Evolutionary conservation across 495 filamentous ascomycete species (phyloP).

Genomic region (Sporormia fimetaria): DNA sequence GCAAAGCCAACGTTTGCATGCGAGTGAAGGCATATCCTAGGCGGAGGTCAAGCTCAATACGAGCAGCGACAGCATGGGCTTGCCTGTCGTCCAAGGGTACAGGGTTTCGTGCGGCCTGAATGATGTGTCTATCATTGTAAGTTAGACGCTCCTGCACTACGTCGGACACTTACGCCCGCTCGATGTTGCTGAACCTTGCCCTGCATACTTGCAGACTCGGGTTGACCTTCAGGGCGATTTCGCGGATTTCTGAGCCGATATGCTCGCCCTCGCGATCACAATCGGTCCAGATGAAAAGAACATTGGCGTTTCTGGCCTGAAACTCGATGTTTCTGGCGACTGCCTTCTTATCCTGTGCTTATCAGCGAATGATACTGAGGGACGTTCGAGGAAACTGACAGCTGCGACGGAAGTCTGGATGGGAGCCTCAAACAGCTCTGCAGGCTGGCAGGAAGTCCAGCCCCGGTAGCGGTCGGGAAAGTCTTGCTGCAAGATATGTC

Average conservation of each 20-base stretch:
- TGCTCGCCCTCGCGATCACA: slow-evolving; percentile 97
- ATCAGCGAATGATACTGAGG: slow-evolving; percentile 2
- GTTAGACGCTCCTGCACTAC: too few relatives aligned
- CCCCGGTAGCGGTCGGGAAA: slow-evolving; percentile 58
- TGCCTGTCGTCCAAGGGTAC: slow-evolving; percentile 72
- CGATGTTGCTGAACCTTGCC: slow-evolving; percentile 90
- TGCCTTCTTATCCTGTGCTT: slow-evolving; percentile 55
- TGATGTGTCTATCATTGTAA: slow-evolving; percentile 52
- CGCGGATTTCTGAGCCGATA: slow-evolving; percentile 85
- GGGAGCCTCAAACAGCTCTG: slow-evolving; percentile 69
- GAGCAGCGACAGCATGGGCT: slow-evolving; percentile 74
- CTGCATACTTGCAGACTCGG: slow-evolving; percentile 63
- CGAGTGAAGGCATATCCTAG: slow-evolving; percentile 88
- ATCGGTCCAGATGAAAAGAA: slow-evolving; percentile 95
- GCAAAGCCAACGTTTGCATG: slow-evolving; percentile 66
- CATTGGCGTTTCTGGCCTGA: slow-evolving; percentile 56
- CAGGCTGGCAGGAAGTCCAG: slow-evolving; percentile 73
- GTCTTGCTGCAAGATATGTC: slow-evolving; percentile 66
- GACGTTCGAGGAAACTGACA: slow-evolving; percentile 34
- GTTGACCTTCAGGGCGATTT: slow-evolving; percentile 67
- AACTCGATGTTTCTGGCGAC: slow-evolving; percentile 76
- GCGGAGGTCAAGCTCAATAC: slow-evolving; percentile 86
- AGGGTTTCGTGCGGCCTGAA: slow-evolving; percentile 69
- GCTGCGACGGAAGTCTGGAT: slow-evolving; percentile 53
- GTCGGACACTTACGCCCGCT: slow-evolving; percentile 56